These are phyloP conservation scores for Termitomyces sp. DNA, from an alignment of 768 basidiomycete species.

Conservation along the genomic window DNA sequence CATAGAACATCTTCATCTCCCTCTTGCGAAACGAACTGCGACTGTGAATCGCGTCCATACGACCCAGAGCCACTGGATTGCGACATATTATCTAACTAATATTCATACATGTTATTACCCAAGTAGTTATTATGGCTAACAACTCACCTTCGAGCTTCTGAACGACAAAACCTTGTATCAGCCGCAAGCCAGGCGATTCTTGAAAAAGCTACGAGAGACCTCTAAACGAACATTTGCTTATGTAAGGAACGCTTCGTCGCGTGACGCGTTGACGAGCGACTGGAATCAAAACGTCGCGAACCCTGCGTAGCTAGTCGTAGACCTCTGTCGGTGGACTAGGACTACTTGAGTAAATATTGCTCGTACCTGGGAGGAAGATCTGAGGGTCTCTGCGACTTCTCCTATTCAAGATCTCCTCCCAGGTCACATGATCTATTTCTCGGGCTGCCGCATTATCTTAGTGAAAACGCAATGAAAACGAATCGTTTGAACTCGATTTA, in stretches of 20 bases:
- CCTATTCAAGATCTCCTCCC: too few species aligned
- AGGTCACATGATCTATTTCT: too few species aligned
- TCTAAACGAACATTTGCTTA: not conserved
- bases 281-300: too few species aligned
- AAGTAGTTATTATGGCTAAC: not conserved
- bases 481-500: too few species aligned
- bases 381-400: too few species aligned
- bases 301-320: too few species aligned
- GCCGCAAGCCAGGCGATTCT: not conserved
- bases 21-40: constrained; percentile 47
- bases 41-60: constrained; percentile 37
- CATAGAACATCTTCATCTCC: constrained; percentile 55
- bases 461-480: too few species aligned
- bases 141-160: not conserved
- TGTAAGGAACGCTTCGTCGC: not conserved
- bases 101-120: not conserved
- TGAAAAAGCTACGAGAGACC: not conserved
- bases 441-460: too few species aligned
- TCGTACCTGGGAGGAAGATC: too few species aligned
- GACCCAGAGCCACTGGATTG: constrained; percentile 10
- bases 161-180: not conserved
- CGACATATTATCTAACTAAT: not conserved
- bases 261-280: not conserved
- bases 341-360: too few species aligned
- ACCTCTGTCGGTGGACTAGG: too few species aligned